These are phyloP conservation scores for Diutina scorzettiae DNA, from an alignment of 1,139 yeast genomes.

Conservation along the genomic window DNA sequence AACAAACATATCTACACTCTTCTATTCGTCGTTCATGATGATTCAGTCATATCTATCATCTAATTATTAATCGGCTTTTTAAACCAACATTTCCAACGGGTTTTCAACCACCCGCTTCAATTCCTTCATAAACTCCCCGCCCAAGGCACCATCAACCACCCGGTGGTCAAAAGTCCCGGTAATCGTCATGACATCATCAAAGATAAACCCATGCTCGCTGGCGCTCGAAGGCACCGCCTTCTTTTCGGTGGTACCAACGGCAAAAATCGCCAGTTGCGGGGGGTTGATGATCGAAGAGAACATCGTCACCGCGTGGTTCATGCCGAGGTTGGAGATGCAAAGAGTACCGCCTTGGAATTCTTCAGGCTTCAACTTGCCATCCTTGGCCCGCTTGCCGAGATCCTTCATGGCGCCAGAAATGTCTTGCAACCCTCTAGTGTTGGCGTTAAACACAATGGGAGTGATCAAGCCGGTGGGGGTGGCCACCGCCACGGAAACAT, in stretches of 20 bases:
- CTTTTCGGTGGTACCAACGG: constrained; percentile 87
- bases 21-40: no score
- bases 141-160: constrained; percentile 94
- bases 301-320: constrained; percentile 86
- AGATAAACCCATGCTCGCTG: constrained; percentile 82
- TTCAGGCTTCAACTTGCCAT: constrained; percentile 82
- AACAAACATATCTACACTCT: no score
- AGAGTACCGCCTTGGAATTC: constrained; percentile 99
- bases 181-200: constrained; percentile 81
- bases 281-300: constrained; percentile 98
- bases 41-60: no score
- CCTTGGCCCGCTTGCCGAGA: constrained; percentile 92
- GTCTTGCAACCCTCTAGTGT: constrained; percentile 69
- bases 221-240: constrained; percentile 89
- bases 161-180: constrained; percentile 98
- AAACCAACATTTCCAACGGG: constrained; percentile 88
- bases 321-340: constrained; percentile 96
- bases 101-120: constrained; percentile 86
- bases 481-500: constrained; percentile 96
- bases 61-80: no score
- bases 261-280: constrained; percentile 90
- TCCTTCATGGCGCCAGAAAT: constrained; percentile 84
- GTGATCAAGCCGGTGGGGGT: constrained; percentile 96
- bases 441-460: constrained; percentile 85
- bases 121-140: constrained; percentile 93